Evolutionary conservation across 1,284 basidiomycete genomes (phyloP).

Genomic region (Leucocoprinus gongylophorus): DNA sequence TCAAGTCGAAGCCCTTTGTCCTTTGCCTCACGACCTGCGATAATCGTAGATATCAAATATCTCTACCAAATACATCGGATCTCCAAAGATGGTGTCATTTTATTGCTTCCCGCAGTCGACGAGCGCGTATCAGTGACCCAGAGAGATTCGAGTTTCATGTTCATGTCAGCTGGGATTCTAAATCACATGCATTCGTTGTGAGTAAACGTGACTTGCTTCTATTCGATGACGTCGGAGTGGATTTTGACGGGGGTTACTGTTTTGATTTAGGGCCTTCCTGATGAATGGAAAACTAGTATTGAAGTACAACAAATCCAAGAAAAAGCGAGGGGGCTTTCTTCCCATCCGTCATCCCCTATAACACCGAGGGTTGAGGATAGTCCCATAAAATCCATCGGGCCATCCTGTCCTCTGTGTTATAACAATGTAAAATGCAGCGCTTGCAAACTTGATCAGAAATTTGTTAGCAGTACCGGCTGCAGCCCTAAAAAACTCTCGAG

Average conservation of each 20-base stretch:
- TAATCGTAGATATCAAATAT: constrained; percentile 12
- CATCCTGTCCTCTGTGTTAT: constrained; percentile 7
- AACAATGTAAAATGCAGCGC: constrained; percentile 5
- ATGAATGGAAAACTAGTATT: constrained; percentile 10
- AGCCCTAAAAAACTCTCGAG: background rate
- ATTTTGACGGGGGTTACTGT: background rate
- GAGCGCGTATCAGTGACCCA: constrained; percentile 6
- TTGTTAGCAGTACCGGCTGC: background rate
- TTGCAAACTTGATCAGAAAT: constrained; percentile 10
- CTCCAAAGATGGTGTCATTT: constrained; percentile 5
- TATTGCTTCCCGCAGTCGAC: constrained; percentile 8
- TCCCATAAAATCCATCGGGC: constrained; percentile 6
- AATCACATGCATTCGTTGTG: constrained; percentile 9
- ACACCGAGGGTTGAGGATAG: background rate
- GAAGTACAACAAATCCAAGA: constrained; percentile 2
- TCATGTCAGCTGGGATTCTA: constrained; percentile 10
- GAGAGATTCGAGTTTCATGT: constrained; percentile 11
- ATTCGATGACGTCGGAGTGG: background rate
- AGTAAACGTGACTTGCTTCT: background rate
- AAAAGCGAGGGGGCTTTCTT: background rate
- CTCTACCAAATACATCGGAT: constrained; percentile 11
- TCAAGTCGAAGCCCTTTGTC: constrained; percentile 10
- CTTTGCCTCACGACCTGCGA: constrained; percentile 6
- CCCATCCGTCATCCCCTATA: background rate
- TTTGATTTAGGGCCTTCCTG: constrained; percentile 7